Evolutionary conservation across 73 alveolate genomes (phyloP).

Genomic region (Paramecium pentaurelia): DNA sequence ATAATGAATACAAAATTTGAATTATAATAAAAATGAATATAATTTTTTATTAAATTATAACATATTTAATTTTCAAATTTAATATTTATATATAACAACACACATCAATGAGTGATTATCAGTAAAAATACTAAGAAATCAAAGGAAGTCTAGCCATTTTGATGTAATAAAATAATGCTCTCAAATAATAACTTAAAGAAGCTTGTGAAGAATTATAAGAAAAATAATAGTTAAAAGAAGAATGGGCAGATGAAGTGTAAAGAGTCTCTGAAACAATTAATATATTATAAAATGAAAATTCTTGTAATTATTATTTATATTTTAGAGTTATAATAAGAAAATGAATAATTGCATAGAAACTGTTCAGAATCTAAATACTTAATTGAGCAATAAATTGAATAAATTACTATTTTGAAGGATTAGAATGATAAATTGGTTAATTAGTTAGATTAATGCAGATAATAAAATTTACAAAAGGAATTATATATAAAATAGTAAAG

Average conservation of each 20-base stretch:
- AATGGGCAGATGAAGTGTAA: background rate
- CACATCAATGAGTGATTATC: constrained; percentile 28
- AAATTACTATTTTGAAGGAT: background rate
- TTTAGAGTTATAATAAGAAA: background rate
- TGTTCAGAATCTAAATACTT: background rate
- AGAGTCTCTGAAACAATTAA: constrained; percentile 5
- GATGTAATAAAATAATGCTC: constrained; percentile 31
- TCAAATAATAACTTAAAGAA: constrained; percentile 30
- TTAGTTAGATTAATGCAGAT: background rate
- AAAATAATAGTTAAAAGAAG: background rate
- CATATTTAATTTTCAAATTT: background rate
- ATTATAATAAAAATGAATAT: background rate
- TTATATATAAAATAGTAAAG: background rate
- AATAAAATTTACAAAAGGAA: background rate
- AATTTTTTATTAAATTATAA: background rate
- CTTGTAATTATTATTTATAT: background rate
- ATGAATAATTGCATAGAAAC: background rate
- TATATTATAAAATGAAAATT: background rate
- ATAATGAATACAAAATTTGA: background rate
- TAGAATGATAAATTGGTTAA: background rate
- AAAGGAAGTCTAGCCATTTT: constrained; percentile 20
- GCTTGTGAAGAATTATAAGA: constrained; percentile 35
- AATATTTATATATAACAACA: background rate
- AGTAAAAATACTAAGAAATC: constrained; percentile 21
- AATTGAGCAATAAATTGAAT: background rate